These are phyloP conservation scores for Nakazawaea holstii DNA, from an alignment of 805 yeast species.

Conservation along the genomic window DNA sequence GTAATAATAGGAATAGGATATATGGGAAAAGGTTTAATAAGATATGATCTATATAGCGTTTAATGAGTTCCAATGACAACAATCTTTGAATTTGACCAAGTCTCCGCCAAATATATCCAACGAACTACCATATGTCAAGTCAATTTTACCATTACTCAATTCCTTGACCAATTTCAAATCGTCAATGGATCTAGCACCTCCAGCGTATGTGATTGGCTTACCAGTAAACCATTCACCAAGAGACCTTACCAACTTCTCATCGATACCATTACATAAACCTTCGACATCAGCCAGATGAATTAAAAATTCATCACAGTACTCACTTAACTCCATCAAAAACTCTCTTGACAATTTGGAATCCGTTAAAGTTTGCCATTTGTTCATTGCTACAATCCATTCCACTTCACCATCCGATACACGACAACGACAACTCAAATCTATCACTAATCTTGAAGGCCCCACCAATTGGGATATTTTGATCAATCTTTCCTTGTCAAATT, in stretches of 20 bases:
- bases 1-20: neutral
- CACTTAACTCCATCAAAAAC: constrained; percentile 47
- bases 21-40: neutral
- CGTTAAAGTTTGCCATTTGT: constrained; percentile 94
- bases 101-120: constrained; percentile 92
- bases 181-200: constrained; percentile 77
- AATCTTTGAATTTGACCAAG: constrained; percentile 69
- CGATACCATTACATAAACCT: constrained; percentile 92
- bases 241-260: constrained; percentile 63
- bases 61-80: constrained; percentile 67
- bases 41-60: constrained; percentile 3
- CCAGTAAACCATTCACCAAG: constrained; percentile 75
- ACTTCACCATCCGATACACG: constrained; percentile 21
- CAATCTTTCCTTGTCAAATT: constrained; percentile 47
- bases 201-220: constrained; percentile 87
- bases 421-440: constrained; percentile 82
- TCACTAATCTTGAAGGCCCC: constrained; percentile 66
- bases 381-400: constrained; percentile 94
- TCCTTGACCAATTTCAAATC: constrained; percentile 65
- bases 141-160: constrained; percentile 79
- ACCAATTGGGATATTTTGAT: constrained; percentile 43
- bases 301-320: constrained; percentile 79
- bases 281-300: constrained; percentile 99
- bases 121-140: constrained; percentile 89
- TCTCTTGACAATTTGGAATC: constrained; percentile 47